These are phyloP conservation scores for Lasiosphaeria hispida DNA, from an alignment of 495 filamentous ascomycete species.

Conservation along the genomic window DNA sequence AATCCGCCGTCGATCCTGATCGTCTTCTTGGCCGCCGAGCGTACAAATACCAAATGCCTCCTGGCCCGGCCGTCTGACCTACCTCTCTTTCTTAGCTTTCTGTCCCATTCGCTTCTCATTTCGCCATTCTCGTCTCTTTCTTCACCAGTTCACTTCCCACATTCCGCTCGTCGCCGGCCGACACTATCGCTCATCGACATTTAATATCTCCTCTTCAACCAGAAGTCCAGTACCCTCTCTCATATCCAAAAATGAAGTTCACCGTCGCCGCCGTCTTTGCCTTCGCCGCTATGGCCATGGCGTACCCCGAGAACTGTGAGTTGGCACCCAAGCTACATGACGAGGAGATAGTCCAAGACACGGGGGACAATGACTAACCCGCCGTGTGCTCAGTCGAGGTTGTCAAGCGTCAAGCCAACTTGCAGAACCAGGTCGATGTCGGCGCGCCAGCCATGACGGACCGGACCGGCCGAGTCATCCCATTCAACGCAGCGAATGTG, in stretches of 20 bases:
- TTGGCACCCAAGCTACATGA: slow-evolving; percentile 1
- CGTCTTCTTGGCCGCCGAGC: slow-evolving; percentile 12
- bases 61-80: slow-evolving; percentile 15
- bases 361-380: not conserved
- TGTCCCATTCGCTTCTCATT: slow-evolving; percentile 22
- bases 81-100: slow-evolving; percentile 20
- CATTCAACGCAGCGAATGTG: slow-evolving; percentile 39
- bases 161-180: slow-evolving; percentile 29
- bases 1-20: slow-evolving; percentile 28
- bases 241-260: slow-evolving; percentile 53
- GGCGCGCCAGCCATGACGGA: slow-evolving; percentile 40
- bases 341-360: not conserved
- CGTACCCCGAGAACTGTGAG: slow-evolving; percentile 38
- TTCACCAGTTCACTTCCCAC: not conserved
- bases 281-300: slow-evolving; percentile 47
- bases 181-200: slow-evolving; percentile 19
- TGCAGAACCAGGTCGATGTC: slow-evolving; percentile 24
- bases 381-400: slow-evolving; percentile 9
- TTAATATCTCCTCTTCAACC: slow-evolving; percentile 16
- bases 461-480: slow-evolving; percentile 35
- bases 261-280: slow-evolving; percentile 43
- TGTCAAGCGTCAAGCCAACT: slow-evolving; percentile 31
- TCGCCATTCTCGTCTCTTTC: slow-evolving; percentile 5
- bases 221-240: slow-evolving; percentile 12
- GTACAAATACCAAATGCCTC: slow-evolving; percentile 39